Evolutionary conservation across 192 early-diverging fungal species (phyloP).

Genomic region (Entrophospora sp.): DNA sequence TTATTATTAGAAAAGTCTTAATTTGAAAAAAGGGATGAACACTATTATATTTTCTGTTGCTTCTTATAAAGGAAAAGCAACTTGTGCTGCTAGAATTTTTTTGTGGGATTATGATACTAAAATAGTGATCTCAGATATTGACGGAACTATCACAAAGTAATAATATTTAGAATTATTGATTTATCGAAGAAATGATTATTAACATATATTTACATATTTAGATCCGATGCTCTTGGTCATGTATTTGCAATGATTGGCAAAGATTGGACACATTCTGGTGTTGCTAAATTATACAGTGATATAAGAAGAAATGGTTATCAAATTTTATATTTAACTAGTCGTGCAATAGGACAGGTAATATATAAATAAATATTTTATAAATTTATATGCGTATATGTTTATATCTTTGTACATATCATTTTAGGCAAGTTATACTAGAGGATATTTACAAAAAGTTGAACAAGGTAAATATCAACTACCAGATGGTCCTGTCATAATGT

Average conservation of each 20-base stretch:
- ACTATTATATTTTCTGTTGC: constrained; percentile 86
- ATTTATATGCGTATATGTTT: too few relatives aligned
- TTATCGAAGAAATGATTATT: too few relatives aligned
- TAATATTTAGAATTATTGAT: too few relatives aligned
- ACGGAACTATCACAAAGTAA: constrained; percentile 96
- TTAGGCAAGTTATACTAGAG: constrained; percentile 73
- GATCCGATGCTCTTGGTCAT: constrained; percentile 89
- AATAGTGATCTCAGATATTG: constrained; percentile 96
- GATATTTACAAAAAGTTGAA: constrained; percentile 84
- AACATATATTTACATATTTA: not conserved
- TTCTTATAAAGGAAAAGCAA: constrained; percentile 63
- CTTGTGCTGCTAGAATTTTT: constrained; percentile 81
- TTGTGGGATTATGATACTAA: constrained; percentile 74
- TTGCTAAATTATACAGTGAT: constrained; percentile 93
- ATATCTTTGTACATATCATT: too few relatives aligned
- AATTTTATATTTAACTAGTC: constrained; percentile 87
- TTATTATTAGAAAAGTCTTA: constrained; percentile 46
- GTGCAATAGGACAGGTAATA: constrained; percentile 87
- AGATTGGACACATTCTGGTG: constrained; percentile 97
- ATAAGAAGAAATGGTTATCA: constrained; percentile 91
- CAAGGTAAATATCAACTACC: constrained; percentile 85
- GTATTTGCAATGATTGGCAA: constrained; percentile 94
- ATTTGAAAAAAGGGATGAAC: constrained; percentile 80
- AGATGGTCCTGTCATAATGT: constrained; percentile 91
- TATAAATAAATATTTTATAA: not conserved